Base-by-base conservation (phyloP, 306 rosid species). In the Acmispon strigosus region DNA sequence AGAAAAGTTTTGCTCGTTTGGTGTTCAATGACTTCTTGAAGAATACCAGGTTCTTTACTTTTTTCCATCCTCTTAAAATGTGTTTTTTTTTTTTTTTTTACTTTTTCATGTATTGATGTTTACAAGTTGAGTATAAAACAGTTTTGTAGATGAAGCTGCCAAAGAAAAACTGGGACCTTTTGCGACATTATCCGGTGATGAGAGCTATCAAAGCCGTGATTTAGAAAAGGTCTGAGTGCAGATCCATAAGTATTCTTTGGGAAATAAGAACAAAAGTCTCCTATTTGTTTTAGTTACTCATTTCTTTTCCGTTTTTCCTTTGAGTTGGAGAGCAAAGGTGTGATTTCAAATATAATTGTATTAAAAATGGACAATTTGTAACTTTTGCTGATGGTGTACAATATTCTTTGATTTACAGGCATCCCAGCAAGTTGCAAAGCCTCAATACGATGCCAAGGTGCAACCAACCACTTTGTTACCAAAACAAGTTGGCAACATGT, bases 401-500 rank as follows among this genome's bases (percentile, higher is more conserved):
- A 54, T 58, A 49, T 62, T 44, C 42, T 66, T 32, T 72, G 4
- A 64, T 79, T 53, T 53, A 52, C 84, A 92, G 98, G 84, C 62
- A 20, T 84, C 85, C 77, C 95, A 88, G 81, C 95, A 88, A 80
- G 87, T 83, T 70, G 91, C 91, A 2, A 89, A 85, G 69, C 83
- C 96, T 39, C 77, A 86, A n/a, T 88, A 80, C 18, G 88, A 86
- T 43, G 83, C 76, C 53, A 92, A 89, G 88, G 96, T 92, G 81
- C 89, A 83, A 72, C 96, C 98, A 66, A 49, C 83, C 74, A 89
- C 98, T 73, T 82, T 87, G 75, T 12, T 92, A 66, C 96, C 98
- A 16, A 92, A 92, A 85, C 92, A 89, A 89, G 91, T 86, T 56
- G 96, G 98, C 73, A 89, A 89, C 81, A 89, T 90, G 95, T 92